Evolutionary conservation across 2,329 filamentous ascomycete genomes (phyloP), one percentile per base, ranked within the genome.

Genomic region (Xylaria sp.): DNA sequence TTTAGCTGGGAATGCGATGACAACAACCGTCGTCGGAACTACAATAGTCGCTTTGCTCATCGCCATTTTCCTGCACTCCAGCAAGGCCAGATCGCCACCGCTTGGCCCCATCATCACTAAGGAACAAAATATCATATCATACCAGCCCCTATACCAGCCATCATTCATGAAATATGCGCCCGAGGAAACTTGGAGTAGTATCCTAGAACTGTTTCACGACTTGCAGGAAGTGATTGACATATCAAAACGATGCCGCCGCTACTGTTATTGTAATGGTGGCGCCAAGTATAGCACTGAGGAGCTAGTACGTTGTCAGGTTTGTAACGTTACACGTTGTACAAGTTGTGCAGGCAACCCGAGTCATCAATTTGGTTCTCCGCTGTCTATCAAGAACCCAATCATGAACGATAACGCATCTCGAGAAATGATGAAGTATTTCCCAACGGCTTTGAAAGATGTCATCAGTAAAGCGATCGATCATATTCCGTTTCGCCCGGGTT

Each of bases 1-100:
- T 70, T 80, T 95, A 2, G 91, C 91, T 1, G 92, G 92, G 0
- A 95, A 96, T 76, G 92, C 92, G 0, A 95, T 95, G 92, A 89
- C 87, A 0, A 88, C 88, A 0, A 91, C 92, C 0, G 90, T 93
- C 0, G 87, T 94, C 10, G 90, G 89, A 2, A 83, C 86, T 1
- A 86, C 87, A 0, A 84, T 92, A 1, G 73, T 93, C 1, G 81
- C 87, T 1, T 84, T 87, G 0, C 77, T 94, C 1, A 84, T 89
- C 56, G 67, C 78, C 41, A 63, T 77, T 18, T 43, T 70, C n/a
- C 5, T 3, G 1, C 50, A 60, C 39, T 4, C 20, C 18, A 41
- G 23, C 1, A 28, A 43, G 2, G 15, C 30, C 8, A 4, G 32
- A 2, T 4, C 41, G 4, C n/a, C 4, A 20, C 62, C 56, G 13